Evolutionary conservation across 2,329 filamentous ascomycete species (phyloP), one percentile per base, ranked within the genome.

Genomic region (Dryadomyces quercivorus): DNA sequence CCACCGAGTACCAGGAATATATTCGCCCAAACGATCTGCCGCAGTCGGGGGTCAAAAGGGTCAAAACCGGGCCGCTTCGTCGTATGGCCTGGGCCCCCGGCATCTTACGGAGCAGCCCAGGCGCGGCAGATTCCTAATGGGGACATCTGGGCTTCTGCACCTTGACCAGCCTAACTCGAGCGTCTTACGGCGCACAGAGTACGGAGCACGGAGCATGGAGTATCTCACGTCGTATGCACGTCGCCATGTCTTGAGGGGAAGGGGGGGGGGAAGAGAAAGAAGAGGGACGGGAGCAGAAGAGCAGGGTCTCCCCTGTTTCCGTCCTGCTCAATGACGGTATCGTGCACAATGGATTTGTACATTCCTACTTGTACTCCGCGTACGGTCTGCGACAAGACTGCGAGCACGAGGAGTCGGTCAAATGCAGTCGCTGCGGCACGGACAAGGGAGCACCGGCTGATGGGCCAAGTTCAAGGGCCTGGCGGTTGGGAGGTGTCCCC

Each of bases 401-500:
- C 36, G 36, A 40, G 36, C 36, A 40, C 36, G 36, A 40, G 36
- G 36, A 40, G 38, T 51, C 49, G 38, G 49, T 31, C 49, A 51
- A 43, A 42, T 43, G 49, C 36, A 26, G 34, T 22, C 34, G 36
- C 48, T 5, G 48, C 36, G 48, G 20, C 20, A 40, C 48, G 18
- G 48, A 18, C 48, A 16, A 42, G 36, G 49, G 16, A 13, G 47
- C 22, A 26, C 46, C 26, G 26, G 31, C 47, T 49, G 47, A 49
- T 31, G 47, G 47, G 36, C 36, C 36, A 16, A 40, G 10, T 40
- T 12, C 10, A 12, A 16, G 15, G 36, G 36, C 36, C 10, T 40
- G 36, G 36, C 10, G 10, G 38, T 51, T 51, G 36, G 49, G 38
- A 40, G 36, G 36, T 40, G 36, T 40, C 53, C 58, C 58, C 49